phyloP scores from a whole-genome alignment of 352 stramenopile genomes.

The Phytophthora idaei region DNA sequence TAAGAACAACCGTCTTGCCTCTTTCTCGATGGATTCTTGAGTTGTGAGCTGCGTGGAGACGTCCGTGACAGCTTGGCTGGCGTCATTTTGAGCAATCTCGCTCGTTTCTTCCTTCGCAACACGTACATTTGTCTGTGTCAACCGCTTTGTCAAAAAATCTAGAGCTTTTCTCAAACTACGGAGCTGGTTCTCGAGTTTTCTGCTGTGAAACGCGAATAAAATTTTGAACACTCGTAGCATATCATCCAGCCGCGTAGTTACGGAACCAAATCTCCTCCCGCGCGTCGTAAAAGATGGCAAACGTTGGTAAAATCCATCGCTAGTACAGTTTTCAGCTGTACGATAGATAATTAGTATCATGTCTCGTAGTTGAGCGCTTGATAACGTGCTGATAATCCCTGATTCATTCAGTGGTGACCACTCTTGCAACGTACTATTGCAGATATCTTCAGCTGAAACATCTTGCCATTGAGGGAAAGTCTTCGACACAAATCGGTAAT shows the following conservation, averaged over 20 bases:
- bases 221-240: conserved; percentile 50
- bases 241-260: conserved; percentile 51
- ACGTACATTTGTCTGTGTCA: conserved; percentile 33
- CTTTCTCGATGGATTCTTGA: conserved; percentile 46
- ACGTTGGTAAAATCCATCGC: not conserved
- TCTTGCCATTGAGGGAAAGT: conserved; percentile 44
- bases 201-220: conserved; percentile 51
- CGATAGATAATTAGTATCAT: conserved; percentile 27
- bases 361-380: conserved; percentile 19
- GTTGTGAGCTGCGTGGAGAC: conserved; percentile 31
- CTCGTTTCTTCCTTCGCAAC: conserved; percentile 46
- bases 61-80: conserved; percentile 37
- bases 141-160: conserved; percentile 33
- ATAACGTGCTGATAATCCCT: not conserved
- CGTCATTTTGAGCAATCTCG: conserved; percentile 40
- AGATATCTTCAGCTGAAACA: conserved; percentile 44
- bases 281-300: conserved; percentile 14
- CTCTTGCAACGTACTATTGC: conserved; percentile 35
- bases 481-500: conserved; percentile 53
- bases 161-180: conserved; percentile 21
- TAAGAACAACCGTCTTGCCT: conserved; percentile 54
- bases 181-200: conserved; percentile 33
- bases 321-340: conserved; percentile 20
- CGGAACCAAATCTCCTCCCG: conserved; percentile 29
- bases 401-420: conserved; percentile 23